A percentile compares a stretch with the other conserved stretches of the same genome.
These are phyloP conservation scores for Cotoneaster glaucophyllus DNA, from an alignment of 306 rosid genomes.

Conservation along the genomic window DNA sequence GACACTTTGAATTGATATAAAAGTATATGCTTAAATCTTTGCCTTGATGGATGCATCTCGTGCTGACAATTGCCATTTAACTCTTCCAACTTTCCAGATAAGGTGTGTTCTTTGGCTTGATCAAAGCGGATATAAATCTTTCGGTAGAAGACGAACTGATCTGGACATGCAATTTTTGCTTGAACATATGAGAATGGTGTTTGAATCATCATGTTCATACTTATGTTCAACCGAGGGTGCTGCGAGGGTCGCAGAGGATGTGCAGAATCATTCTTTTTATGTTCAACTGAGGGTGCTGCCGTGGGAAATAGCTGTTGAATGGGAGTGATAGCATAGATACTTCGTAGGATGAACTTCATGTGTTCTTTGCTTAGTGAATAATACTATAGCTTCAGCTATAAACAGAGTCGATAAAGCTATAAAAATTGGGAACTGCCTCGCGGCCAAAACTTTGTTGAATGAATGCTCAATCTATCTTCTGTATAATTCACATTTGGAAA, in stretches of 20 bases:
- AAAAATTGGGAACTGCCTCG: background rate
- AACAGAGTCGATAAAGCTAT: background rate
- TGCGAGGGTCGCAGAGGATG: background rate
- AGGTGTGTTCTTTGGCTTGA: conserved; percentile 81
- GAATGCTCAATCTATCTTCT: background rate
- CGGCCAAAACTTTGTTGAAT: background rate
- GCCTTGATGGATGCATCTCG: background rate
- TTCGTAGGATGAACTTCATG: background rate
- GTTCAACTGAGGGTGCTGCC: background rate
- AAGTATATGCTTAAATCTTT: background rate
- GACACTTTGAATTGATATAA: background rate
- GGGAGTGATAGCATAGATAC: background rate
- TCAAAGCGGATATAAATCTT: conserved; percentile 5
- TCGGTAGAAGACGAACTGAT: background rate
- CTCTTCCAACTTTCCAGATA: conserved; percentile 47
- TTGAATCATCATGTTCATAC: background rate
- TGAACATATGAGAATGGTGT: background rate
- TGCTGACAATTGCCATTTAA: conserved; percentile 17
- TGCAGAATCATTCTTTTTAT: background rate
- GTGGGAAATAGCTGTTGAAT: background rate
- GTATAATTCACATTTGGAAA: background rate
- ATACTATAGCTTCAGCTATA: background rate
- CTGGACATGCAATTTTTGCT: background rate
- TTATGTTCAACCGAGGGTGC: background rate
- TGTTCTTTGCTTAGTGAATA: background rate